Evolutionary conservation across 805 yeast species (phyloP).

Genomic region (Nakazawaea ishiwadae): DNA sequence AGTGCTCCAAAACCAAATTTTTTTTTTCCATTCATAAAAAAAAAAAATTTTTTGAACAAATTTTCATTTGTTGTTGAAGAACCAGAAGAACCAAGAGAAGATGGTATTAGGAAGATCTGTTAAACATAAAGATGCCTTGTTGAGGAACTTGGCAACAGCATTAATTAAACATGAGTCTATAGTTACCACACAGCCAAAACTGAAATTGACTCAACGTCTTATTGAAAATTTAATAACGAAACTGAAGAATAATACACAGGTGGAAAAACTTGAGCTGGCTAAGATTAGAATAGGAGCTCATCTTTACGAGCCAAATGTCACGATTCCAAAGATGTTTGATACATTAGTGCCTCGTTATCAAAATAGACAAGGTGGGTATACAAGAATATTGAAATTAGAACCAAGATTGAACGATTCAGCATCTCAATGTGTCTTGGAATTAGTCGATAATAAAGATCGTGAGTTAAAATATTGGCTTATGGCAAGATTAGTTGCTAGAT

Average conservation of each 20-base stretch:
- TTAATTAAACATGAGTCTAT: conserved; percentile 67
- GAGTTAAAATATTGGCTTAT: conserved; percentile 73
- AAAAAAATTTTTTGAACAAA: conserved; percentile 1
- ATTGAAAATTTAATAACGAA: conserved; percentile 62
- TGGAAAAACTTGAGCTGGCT: conserved; percentile 22
- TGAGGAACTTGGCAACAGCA: conserved; percentile 64
- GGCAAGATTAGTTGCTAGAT: conserved; percentile 83
- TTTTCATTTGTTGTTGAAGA: conserved; percentile 2
- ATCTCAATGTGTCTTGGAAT: conserved; percentile 81
- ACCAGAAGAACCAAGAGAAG: not conserved
- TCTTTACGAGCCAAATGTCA: conserved; percentile 42
- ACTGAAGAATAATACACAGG: conserved; percentile 37
- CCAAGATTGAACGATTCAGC: conserved; percentile 88
- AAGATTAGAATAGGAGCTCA: conserved; percentile 28
- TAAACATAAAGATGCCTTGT: conserved; percentile 47
- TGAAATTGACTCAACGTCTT: conserved; percentile 59
- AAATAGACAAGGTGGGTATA: conserved; percentile 72
- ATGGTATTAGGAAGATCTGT: conserved; percentile 19
- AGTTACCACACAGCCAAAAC: conserved; percentile 70
- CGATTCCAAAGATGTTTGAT: conserved; percentile 61
- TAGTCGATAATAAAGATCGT: conserved; percentile 55
- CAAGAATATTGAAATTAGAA: conserved; percentile 79
- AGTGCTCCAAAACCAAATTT: too few relatives aligned
- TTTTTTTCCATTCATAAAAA: too few relatives aligned
- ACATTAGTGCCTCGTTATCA: conserved; percentile 63